phyloP scores from a whole-genome alignment of 192 early-diverging fungal species.

The Spinellus fusiger region DNA sequence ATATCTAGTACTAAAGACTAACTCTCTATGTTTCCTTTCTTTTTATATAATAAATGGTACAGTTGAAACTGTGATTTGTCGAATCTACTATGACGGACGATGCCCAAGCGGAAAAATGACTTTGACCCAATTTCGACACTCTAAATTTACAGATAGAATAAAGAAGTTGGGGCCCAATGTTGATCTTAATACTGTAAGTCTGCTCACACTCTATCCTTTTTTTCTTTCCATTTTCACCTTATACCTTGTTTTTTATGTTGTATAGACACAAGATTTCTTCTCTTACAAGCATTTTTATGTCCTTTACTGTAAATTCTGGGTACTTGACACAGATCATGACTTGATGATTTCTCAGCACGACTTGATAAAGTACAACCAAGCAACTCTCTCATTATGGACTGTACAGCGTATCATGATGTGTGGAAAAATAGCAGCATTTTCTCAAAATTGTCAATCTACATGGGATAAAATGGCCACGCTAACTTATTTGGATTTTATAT shows the following conservation, averaged over 20 bases:
- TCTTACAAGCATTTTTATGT: conserved; percentile 99
- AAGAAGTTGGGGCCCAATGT: conserved; percentile 59
- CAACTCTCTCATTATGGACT: conserved; percentile 60
- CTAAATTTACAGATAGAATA: conserved; percentile 56
- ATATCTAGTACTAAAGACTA: conserved; percentile 1
- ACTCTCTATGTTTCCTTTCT: neutral
- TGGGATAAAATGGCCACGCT: neutral
- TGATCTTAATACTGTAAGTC: conserved; percentile 64
- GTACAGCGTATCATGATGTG: conserved; percentile 68
- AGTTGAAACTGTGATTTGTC: conserved; percentile 85
- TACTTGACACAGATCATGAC: conserved; percentile 86
- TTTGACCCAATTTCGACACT: conserved; percentile 67
- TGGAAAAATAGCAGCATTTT: conserved; percentile 41
- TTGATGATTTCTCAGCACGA: conserved; percentile 65
- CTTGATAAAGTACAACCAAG: conserved; percentile 67
- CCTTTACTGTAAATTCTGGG: conserved; percentile 96
- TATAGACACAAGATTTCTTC: conserved; percentile 78
- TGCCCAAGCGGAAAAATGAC: conserved; percentile 69
- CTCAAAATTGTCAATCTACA: conserved; percentile 5
- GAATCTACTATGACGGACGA: conserved; percentile 76
- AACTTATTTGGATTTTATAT: conserved; percentile 35
- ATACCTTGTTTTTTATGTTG: too few species aligned
- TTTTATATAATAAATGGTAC: neutral
- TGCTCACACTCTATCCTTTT: neutral
- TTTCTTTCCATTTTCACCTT: conserved; percentile 3